Evolutionary conservation across 2,329 filamentous ascomycete genomes (phyloP), one percentile per base, ranked within the genome.

Genomic region (Colletotrichum nymphaeae): DNA sequence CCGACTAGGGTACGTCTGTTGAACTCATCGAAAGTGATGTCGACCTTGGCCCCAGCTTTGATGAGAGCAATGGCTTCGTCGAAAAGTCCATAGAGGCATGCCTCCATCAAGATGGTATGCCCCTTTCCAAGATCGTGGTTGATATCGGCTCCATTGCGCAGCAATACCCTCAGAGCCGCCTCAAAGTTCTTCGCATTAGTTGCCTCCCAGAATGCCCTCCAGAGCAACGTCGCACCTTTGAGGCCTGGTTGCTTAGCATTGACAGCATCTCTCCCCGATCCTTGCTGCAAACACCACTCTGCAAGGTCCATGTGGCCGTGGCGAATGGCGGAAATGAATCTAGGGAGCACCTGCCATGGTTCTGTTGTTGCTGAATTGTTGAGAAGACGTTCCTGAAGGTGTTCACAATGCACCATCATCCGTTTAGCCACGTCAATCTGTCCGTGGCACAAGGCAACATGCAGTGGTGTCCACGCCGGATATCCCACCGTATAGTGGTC

Each of bases 31-130:
- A 66, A 28, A 24, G 42, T 19, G 22, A 66, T 19, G 8, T 55
- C 56, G n/a, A 28, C 52, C 28, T 56, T 30, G 24, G 63, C 63
- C 9, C 63, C 63, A n/a, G 52, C 28, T 16, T 58, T 35, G 3
- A 66, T 19, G 14, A 66, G 52, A 7, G 28, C 35, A 28, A 66
- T 12, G 1, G 52, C 63, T 6, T 56, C n/a, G 3, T 46, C 22
- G 46, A 56, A 57, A 5, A 30, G 16, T 16, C 35, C 63, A 4
- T 30, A 14, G 19, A 55, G 24, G 58, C 67, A 69, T 12, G 67
- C 67, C 22, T 69, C 67, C 1, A 57, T 32, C 16, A 69, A 46
- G 7, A 69, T 19, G 8, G 67, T 69, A 22, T 69, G 58, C 2
- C 58, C 67, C 2, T 46, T 16, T 11, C 58, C 58, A 3, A 69